Conservation (phyloP, 805 yeast genomes). For the Komagataella mondaviorum region DNA sequence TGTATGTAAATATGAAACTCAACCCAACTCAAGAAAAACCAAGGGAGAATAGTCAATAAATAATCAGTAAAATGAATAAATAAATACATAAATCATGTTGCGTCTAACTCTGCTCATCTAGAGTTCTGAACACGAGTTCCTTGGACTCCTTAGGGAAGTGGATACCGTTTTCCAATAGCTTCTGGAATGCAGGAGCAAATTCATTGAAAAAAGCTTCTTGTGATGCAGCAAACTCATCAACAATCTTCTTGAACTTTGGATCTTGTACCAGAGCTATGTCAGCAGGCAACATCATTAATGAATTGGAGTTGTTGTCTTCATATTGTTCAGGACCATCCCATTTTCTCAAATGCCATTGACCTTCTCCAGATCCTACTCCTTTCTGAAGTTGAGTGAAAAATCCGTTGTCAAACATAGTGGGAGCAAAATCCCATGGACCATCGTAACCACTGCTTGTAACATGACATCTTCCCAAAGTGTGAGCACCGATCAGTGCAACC, state of each 20-base stretch:
- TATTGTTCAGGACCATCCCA: constrained; percentile 55
- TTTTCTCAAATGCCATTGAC: constrained; percentile 44
- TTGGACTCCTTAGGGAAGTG: constrained; percentile 37
- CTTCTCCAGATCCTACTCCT: constrained; percentile 12
- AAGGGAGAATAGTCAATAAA: background rate
- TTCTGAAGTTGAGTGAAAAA: constrained; percentile 37
- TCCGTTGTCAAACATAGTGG: constrained; percentile 63
- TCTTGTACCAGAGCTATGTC: constrained; percentile 40
- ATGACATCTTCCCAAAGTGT: constrained; percentile 35
- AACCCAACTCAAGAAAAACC: background rate
- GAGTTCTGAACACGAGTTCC: constrained; percentile 42
- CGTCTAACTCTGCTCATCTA: constrained; percentile 46
- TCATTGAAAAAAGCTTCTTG: constrained; percentile 34
- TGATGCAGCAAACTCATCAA: constrained; percentile 34
- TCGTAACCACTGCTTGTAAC: constrained; percentile 58
- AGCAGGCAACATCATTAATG: constrained; percentile 46
- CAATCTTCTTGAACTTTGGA: constrained; percentile 27
- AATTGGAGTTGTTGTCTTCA: constrained; percentile 42
- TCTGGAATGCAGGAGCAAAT: constrained; percentile 29
- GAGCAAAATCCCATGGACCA: constrained; percentile 84
- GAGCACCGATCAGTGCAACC: constrained; percentile 34
- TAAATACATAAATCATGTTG: background rate
- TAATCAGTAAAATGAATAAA: background rate
- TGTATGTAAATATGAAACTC: background rate
- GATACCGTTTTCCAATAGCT: constrained; percentile 61